A percentile compares a stretch with the other conserved stretches of the same genome.
Conservation (phyloP, 2,329 filamentous ascomycete genomes). For the Coleophoma eucalyptorum region DNA sequence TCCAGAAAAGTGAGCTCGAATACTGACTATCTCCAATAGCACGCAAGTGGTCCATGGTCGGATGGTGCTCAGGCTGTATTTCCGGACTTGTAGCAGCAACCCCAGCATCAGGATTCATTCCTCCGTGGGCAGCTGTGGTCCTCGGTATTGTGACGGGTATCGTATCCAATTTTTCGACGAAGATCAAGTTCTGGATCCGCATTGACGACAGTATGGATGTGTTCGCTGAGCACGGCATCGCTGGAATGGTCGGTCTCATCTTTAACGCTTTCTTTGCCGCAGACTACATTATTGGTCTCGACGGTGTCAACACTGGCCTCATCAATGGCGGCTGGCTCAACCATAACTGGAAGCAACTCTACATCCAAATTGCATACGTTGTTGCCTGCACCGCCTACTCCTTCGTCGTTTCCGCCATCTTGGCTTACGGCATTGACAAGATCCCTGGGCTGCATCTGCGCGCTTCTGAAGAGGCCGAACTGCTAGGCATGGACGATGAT, state of each 20-base stretch:
- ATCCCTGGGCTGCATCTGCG: conserved; percentile 77
- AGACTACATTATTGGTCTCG: conserved; percentile 68
- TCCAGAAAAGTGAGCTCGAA: no score
- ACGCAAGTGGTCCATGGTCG: conserved; percentile 64
- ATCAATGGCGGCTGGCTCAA: conserved; percentile 68
- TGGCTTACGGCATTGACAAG: conserved; percentile 72
- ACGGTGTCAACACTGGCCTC: conserved; percentile 68
- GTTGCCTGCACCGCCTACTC: conserved; percentile 62
- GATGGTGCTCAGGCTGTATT: conserved; percentile 69
- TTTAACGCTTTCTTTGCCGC: conserved; percentile 73
- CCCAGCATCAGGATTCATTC: conserved; percentile 64
- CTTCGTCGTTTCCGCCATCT: conserved; percentile 69
- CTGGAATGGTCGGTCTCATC: conserved; percentile 64
- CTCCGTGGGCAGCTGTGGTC: conserved; percentile 63
- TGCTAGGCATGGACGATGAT: conserved; percentile 86
- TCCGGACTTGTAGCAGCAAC: conserved; percentile 69
- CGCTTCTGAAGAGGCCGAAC: conserved; percentile 76
- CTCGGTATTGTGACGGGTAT: conserved; percentile 65
- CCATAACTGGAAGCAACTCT: conserved; percentile 69
- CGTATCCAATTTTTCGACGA: conserved; percentile 65
- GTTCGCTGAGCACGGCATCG: conserved; percentile 68
- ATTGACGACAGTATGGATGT: conserved; percentile 72
- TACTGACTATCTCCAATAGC: conserved; percentile 3
- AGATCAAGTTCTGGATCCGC: conserved; percentile 48
- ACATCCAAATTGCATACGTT: conserved; percentile 78